Conservation (phyloP, 179 eudicot genomes). For the Pouteria campechiana region DNA sequence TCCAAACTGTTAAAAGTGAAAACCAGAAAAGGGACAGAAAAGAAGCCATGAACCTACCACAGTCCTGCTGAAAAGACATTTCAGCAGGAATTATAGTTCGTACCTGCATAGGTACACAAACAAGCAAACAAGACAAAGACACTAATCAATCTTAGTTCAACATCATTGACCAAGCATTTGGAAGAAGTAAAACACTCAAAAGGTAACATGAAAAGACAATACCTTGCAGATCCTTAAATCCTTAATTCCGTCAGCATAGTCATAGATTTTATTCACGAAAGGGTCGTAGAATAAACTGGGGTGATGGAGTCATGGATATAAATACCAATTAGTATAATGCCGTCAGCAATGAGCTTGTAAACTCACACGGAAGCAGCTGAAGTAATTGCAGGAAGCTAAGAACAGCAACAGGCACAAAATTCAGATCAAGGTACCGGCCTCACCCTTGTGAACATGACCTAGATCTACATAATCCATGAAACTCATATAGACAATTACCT, state of each 20-base stretch:
- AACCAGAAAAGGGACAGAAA: neutral
- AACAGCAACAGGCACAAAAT: neutral
- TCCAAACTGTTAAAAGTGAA: constrained; percentile 1
- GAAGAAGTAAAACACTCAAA: neutral
- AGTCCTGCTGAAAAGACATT: constrained; percentile 65
- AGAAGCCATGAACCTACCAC: constrained; percentile 39
- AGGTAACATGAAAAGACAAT: constrained; percentile 2
- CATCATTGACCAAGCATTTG: neutral
- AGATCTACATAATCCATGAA: neutral
- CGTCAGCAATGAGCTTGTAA: too few species aligned
- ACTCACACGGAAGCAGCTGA: neutral
- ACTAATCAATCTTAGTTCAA: constrained; percentile 1
- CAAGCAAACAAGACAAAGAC: constrained; percentile 4
- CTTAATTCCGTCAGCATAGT: constrained; percentile 58
- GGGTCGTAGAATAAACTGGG: constrained; percentile 90
- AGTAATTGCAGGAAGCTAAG: too few species aligned
- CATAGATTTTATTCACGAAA: constrained; percentile 48
- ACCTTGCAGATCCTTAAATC: constrained; percentile 72
- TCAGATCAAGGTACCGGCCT: neutral
- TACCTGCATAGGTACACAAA: constrained; percentile 48
- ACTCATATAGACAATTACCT: constrained; percentile 26
- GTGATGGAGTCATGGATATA: constrained; percentile 12
- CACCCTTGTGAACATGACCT: neutral
- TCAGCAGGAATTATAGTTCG: constrained; percentile 74
- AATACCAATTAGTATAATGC: constrained; percentile 4